Evolutionary conservation across 495 filamentous ascomycete genomes (phyloP), one percentile per base, ranked within the genome.

Genomic region (Clavariopsis aquatica): DNA sequence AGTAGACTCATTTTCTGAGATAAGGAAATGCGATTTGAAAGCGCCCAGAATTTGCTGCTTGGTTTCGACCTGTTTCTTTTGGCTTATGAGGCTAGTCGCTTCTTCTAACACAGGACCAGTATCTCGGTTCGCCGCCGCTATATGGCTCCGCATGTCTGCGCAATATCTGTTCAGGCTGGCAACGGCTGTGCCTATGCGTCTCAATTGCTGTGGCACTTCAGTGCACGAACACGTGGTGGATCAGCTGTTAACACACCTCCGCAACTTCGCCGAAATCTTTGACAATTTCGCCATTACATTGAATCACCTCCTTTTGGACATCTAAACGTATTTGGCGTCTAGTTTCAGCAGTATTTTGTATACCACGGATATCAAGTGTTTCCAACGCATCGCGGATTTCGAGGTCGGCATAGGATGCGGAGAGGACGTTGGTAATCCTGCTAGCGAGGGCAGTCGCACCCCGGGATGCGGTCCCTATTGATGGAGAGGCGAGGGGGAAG

Each of bases 221-320:
- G 72, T 29, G 27, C 23, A 27, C 12, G 24, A 22, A 38, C 62
- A 36, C 22, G 29, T 51, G 26, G 24, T 41, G 26, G 31, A 34
- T 20, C 27, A 31, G 17, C 28, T 45, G 46, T 59, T 51, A 47
- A 66, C 68, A 75, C 74, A 96, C 91, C 85, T 95, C 90, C 46
- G 93, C 91, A 43, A 99, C 92, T 65, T 87, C 83, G 26, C 91
- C 89, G 78, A 98, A 98, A 71, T 96, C 93, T 56, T 82, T 78
- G 52, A 99, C 86, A 60, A 99, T 90, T 60, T 92, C 87, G 31
- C 87, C 92, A 86, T 98, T 97, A 77, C 91, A 90, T 62, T 93
- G 85, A 49, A 97, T 91, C 31, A 97, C 89, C 74, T 98, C 92
- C 69, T 90, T 92, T 75, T 98, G 92, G 1, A 95, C 82, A 75